Evolutionary conservation across 1,139 yeast species (phyloP).

Genomic region (Pichia sp.): DNA sequence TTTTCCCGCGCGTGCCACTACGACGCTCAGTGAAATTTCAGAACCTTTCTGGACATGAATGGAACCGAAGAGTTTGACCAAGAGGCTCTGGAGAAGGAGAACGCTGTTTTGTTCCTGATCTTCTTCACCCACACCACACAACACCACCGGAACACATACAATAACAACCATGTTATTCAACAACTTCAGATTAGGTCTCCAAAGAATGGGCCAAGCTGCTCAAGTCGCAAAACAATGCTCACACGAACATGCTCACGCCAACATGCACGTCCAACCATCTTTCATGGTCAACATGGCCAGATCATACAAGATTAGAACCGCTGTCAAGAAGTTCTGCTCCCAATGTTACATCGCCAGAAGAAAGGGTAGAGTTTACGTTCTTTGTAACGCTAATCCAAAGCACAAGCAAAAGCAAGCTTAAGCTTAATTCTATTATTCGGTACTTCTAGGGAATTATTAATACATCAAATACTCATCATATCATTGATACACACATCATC

Average conservation of each 20-base stretch:
- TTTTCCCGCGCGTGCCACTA: background rate
- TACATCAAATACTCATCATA: background rate
- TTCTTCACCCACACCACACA: too few species aligned
- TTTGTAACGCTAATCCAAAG: slow-evolving; percentile 89
- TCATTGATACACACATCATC: background rate
- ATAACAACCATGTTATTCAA: slow-evolving; percentile 15
- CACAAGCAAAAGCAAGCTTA: slow-evolving; percentile 98
- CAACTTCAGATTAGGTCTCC: slow-evolving; percentile 22
- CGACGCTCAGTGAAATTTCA: background rate
- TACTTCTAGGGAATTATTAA: background rate
- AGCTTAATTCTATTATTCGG: slow-evolving; percentile 10
- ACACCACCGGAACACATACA: background rate
- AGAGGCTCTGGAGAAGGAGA: background rate
- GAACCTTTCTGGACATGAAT: background rate
- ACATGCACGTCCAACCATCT: slow-evolving; percentile 16
- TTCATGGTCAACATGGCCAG: slow-evolving; percentile 33
- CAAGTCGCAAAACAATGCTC: slow-evolving; percentile 14
- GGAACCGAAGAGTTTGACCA: background rate
- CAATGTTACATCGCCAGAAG: slow-evolving; percentile 94
- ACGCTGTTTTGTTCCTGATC: background rate
- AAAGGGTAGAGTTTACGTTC: slow-evolving; percentile 90
- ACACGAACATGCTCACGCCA: slow-evolving; percentile 14
- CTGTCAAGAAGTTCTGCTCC: slow-evolving; percentile 88
- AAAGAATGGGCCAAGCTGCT: slow-evolving; percentile 17
- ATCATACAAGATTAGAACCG: slow-evolving; percentile 70